phyloP scores from a whole-genome alignment of 163 green algal species.

The Scenedesmus sp. region DNA sequence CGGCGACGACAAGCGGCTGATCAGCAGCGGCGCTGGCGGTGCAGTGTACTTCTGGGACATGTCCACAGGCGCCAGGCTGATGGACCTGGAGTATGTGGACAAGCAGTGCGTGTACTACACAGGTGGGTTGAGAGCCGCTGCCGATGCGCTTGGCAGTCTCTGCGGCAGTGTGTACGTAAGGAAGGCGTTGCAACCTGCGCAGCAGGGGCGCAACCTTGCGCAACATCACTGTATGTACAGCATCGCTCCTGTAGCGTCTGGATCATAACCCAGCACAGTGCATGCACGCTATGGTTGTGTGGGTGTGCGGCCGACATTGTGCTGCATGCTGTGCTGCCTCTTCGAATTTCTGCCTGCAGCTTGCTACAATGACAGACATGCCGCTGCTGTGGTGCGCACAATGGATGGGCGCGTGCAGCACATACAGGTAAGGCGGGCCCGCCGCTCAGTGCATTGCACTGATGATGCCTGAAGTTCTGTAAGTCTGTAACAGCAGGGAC shows the following conservation, averaged over 20 bases:
- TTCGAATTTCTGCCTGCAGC: slow-evolving; percentile 37
- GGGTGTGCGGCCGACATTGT: not conserved
- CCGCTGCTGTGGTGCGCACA: slow-evolving; percentile 63
- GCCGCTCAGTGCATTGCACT: not conserved
- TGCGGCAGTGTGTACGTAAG: too few relatives aligned
- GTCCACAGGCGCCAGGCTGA: slow-evolving; percentile 45
- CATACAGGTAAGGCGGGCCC: slow-evolving; percentile 33
- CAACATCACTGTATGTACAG: not conserved
- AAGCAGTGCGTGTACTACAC: slow-evolving; percentile 69
- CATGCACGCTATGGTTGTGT: too few relatives aligned
- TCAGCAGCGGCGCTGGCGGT: slow-evolving; percentile 69
- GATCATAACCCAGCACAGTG: not conserved
- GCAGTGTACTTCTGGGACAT: slow-evolving; percentile 81
- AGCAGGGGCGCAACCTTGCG: too few relatives aligned
- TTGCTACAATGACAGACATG: slow-evolving; percentile 22
- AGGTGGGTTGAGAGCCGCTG: too few relatives aligned
- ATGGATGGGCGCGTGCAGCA: slow-evolving; percentile 72
- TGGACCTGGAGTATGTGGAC: slow-evolving; percentile 73
- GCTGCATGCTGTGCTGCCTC: not conserved
- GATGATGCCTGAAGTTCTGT: not conserved
- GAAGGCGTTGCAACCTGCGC: too few relatives aligned
- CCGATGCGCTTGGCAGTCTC: too few relatives aligned
- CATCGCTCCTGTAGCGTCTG: not conserved
- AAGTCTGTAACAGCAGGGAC: not conserved
- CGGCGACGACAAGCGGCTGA: slow-evolving; percentile 65